These are phyloP conservation scores for Fraxinus xanthoxyloides DNA, from an alignment of 305 asterid species.

Conservation along the genomic window DNA sequence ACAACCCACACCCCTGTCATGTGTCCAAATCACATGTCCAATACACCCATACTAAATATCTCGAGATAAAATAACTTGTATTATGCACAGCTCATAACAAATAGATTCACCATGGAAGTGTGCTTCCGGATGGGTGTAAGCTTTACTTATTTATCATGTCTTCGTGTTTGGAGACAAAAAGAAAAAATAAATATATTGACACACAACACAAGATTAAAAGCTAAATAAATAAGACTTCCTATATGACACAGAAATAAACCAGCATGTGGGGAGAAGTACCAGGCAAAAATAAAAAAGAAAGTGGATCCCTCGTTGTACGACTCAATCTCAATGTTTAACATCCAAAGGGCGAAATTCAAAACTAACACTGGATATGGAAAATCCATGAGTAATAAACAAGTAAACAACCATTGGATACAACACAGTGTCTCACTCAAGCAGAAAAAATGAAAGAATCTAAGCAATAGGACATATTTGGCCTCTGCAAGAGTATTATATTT, in stretches of 20 bases:
- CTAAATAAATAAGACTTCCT: not conserved
- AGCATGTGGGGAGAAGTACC: not conserved
- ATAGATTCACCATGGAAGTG: constrained; percentile 13
- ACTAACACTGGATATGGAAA: constrained; percentile 1
- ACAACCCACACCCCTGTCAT: not conserved
- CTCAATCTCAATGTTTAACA: constrained; percentile 2
- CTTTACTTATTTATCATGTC: constrained; percentile 10
- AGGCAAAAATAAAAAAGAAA: not conserved
- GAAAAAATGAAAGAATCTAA: constrained; percentile 11
- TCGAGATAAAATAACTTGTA: not conserved
- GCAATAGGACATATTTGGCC: constrained; percentile 1
- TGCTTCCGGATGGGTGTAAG: constrained; percentile 11
- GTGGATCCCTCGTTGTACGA: constrained; percentile 16
- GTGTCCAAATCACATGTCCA: constrained; percentile 14
- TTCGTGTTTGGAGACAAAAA: not conserved
- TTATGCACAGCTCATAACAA: constrained; percentile 12
- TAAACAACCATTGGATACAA: constrained; percentile 9
- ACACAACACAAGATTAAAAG: not conserved
- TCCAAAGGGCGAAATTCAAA: constrained; percentile 5
- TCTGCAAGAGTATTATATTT: not conserved
- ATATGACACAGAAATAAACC: not conserved
- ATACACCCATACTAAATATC: not conserved
- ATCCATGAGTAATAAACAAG: constrained; percentile 3
- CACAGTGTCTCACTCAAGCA: not conserved
- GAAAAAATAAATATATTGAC: not conserved